phyloP scores from a whole-genome alignment of 2,329 filamentous ascomycete species.

The Coniochaeta sp. region DNA sequence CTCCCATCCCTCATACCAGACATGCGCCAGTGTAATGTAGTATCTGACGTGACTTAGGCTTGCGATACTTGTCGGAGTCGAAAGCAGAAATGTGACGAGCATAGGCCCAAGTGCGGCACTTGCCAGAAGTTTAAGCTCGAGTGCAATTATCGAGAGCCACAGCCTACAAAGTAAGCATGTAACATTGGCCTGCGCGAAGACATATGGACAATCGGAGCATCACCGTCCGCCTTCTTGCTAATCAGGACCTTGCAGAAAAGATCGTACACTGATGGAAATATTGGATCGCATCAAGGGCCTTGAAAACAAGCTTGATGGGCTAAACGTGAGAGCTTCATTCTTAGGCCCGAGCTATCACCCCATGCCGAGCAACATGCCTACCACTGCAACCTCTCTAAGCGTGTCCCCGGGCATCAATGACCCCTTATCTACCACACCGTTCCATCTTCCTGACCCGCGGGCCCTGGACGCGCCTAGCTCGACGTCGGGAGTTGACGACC shows the following conservation, averaged over 20 bases:
- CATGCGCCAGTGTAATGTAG: neutral
- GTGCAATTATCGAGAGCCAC: conserved; percentile 52
- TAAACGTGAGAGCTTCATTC: conserved; percentile 17
- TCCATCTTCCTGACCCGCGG: neutral
- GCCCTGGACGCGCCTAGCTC: neutral
- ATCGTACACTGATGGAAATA: conserved; percentile 55
- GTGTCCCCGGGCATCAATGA: neutral
- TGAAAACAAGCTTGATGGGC: conserved; percentile 46
- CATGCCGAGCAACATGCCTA: neutral
- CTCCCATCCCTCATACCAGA: neutral
- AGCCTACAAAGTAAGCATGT: conserved; percentile 53
- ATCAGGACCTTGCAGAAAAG: conserved; percentile 38
- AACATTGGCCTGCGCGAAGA: neutral
- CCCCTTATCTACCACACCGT: neutral
- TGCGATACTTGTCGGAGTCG: conserved; percentile 52
- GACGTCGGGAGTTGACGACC: conserved; percentile 6
- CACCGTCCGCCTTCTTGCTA: conserved; percentile 9
- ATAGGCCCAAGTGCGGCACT: conserved; percentile 51
- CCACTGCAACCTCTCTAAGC: neutral
- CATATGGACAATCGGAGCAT: neutral
- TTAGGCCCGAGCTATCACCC: neutral
- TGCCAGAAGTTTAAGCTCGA: conserved; percentile 50
- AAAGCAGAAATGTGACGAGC: conserved; percentile 59
- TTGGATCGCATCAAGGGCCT: conserved; percentile 46
- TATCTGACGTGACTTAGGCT: conserved; percentile 25